Evolutionary conservation across 2,329 filamentous ascomycete genomes (phyloP).

Genomic region (Ophiostoma sp.): DNA sequence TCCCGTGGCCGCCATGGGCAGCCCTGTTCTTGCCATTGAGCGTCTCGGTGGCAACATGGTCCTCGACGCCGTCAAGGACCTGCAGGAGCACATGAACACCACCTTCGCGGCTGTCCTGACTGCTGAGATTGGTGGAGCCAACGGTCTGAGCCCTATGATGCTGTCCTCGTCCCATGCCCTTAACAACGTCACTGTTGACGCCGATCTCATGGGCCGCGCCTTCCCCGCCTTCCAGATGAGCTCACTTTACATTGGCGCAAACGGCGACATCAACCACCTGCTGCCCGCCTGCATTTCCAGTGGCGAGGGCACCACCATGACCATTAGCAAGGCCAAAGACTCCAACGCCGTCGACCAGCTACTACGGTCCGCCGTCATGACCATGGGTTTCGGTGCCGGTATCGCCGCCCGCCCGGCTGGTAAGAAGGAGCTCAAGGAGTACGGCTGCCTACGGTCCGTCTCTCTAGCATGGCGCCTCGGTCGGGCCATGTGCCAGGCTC

Average conservation of each 20-base stretch:
- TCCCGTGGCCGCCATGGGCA: constrained; percentile 47
- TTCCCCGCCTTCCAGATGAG: constrained; percentile 33
- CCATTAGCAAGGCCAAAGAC: constrained; percentile 30
- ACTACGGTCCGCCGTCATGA: constrained; percentile 42
- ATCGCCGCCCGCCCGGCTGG: constrained; percentile 38
- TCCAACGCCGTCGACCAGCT: constrained; percentile 46
- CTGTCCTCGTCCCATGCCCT: constrained; percentile 42
- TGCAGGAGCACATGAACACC: constrained; percentile 38
- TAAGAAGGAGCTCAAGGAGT: constrained; percentile 37
- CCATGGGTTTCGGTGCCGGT: constrained; percentile 45
- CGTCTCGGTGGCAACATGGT: constrained; percentile 45
- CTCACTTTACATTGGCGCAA: constrained; percentile 26
- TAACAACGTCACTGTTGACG: constrained; percentile 40
- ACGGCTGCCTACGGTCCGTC: constrained; percentile 40
- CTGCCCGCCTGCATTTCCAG: constrained; percentile 38
- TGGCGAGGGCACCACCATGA: constrained; percentile 35
- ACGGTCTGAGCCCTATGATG: constrained; percentile 47
- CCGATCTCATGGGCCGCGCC: constrained; percentile 42
- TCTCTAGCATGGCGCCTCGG: constrained; percentile 50
- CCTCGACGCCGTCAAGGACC: constrained; percentile 40
- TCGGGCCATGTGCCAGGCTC: constrained; percentile 52
- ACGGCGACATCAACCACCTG: constrained; percentile 27
- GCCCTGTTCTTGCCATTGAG: constrained; percentile 46
- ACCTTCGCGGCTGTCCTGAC: constrained; percentile 45
- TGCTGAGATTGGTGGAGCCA: constrained; percentile 56